phyloP scores from a whole-genome alignment of 75 land plant genomes.

The Pseudotsuga menziesii region DNA sequence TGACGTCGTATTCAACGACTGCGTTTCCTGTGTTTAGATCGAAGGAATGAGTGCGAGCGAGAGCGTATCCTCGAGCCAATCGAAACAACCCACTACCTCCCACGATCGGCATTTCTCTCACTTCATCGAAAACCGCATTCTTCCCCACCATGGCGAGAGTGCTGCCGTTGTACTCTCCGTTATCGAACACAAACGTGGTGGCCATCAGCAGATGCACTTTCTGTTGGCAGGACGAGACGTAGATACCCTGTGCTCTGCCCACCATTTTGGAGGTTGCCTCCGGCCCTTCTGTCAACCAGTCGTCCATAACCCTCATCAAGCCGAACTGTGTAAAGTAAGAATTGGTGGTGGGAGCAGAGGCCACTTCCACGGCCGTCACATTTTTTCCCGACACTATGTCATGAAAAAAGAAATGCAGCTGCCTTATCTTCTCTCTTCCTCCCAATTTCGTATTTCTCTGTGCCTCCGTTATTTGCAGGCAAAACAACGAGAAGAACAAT shows the following conservation, averaged over 20 bases:
- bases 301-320: slow-evolving; percentile 22
- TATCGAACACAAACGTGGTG: slow-evolving; percentile 10
- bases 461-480: too few species aligned
- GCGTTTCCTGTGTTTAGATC: slow-evolving; percentile 16
- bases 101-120: slow-evolving; percentile 38
- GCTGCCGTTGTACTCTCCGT: slow-evolving; percentile 24
- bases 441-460: neutral
- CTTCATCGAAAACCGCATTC: slow-evolving; percentile 9
- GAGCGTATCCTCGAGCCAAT: slow-evolving; percentile 35
- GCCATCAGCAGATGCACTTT: slow-evolving; percentile 16
- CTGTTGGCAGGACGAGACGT: slow-evolving; percentile 3
- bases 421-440: slow-evolving; percentile 11
- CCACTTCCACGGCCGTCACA: slow-evolving; percentile 13
- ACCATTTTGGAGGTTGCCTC: slow-evolving; percentile 18
- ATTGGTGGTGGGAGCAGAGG: neutral
- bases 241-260: slow-evolving; percentile 39
- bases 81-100: slow-evolving; percentile 41
- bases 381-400: slow-evolving; percentile 12
- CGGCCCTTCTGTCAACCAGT: slow-evolving; percentile 26
- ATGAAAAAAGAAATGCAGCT: slow-evolving; percentile 28
- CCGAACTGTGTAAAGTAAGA: slow-evolving; percentile 14
- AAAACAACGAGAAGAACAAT: too few species aligned
- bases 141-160: slow-evolving; percentile 20
- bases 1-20: slow-evolving; percentile 15
- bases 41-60: slow-evolving; percentile 11